A percentile compares a stretch with the other conserved stretches of the same genome.
Evolutionary conservation across 1,139 yeast species (phyloP).

Genomic region (Debaryomyces robertsiae): DNA sequence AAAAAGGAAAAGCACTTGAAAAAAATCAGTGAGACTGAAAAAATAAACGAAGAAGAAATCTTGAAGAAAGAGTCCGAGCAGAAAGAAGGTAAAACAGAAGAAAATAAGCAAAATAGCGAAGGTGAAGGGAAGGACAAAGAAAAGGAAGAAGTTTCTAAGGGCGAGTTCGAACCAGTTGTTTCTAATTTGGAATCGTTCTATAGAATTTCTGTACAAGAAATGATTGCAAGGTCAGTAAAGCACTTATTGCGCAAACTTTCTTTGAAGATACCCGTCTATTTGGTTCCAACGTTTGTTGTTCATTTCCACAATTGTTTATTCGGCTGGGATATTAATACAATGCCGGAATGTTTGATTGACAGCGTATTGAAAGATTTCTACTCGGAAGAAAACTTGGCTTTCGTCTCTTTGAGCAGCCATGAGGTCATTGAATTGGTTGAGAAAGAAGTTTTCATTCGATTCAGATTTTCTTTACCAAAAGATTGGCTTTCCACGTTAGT

Average conservation of each 20-base stretch:
- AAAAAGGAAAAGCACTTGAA: constrained; percentile 29
- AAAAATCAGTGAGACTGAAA: constrained; percentile 23
- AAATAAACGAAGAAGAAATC: constrained; percentile 28
- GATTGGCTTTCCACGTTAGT: constrained; percentile 45
- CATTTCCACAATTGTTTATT: constrained; percentile 77
- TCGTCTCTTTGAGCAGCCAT: constrained; percentile 47
- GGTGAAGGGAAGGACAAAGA: constrained; percentile 37
- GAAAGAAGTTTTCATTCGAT: constrained; percentile 58
- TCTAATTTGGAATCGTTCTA: constrained; percentile 52
- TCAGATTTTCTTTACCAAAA: constrained; percentile 57
- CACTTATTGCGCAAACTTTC: constrained; percentile 64
- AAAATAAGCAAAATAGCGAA: constrained; percentile 22
- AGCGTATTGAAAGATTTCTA: constrained; percentile 47
- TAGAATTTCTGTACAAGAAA: constrained; percentile 60
- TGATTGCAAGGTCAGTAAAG: constrained; percentile 78
- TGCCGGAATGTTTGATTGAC: constrained; percentile 49
- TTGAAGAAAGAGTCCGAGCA: constrained; percentile 27
- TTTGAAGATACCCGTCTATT: constrained; percentile 50
- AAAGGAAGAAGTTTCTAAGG: constrained; percentile 36
- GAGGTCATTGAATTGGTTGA: constrained; percentile 47
- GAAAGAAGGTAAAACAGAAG: constrained; percentile 34
- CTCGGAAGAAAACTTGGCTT: constrained; percentile 43
- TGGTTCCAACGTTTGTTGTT: constrained; percentile 61
- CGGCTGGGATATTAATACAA: constrained; percentile 46
- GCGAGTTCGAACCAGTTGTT: constrained; percentile 44